These are phyloP conservation scores for Lactarius akahatsu DNA, from an alignment of 768 basidiomycete species.

Conservation along the genomic window DNA sequence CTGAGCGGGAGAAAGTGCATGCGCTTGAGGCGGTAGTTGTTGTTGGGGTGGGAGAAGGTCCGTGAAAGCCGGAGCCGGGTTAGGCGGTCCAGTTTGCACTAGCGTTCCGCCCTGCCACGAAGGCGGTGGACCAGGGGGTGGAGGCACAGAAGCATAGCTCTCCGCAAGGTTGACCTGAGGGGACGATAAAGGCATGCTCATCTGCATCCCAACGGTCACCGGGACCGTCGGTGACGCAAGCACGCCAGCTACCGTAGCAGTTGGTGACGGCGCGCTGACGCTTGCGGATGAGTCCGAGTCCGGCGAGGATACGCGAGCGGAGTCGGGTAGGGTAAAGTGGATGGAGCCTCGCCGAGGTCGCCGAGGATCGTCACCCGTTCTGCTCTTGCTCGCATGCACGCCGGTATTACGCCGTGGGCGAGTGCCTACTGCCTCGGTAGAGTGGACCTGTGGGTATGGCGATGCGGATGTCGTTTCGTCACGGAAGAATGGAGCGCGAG, in stretches of 20 bases:
- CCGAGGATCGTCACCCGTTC: slow-evolving; percentile 19
- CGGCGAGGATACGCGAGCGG: slow-evolving; percentile 24
- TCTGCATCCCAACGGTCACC: slow-evolving; percentile 11
- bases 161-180: slow-evolving; percentile 4
- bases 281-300: slow-evolving; percentile 27
- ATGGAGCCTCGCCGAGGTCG: slow-evolving; percentile 24
- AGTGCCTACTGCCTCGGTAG: slow-evolving; percentile 11
- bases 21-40: slow-evolving; percentile 6
- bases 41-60: slow-evolving; percentile 16
- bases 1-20: slow-evolving; percentile 8
- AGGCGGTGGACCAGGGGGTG: slow-evolving; percentile 13
- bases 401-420: slow-evolving; percentile 27
- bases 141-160: slow-evolving; percentile 2
- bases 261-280: slow-evolving; percentile 26
- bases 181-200: slow-evolving; percentile 11
- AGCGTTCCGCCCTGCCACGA: slow-evolving; percentile 20
- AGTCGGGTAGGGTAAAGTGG: slow-evolving; percentile 17
- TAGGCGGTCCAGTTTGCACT: slow-evolving; percentile 13
- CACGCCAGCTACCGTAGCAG: slow-evolving; percentile 11
- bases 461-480: slow-evolving; percentile 17
- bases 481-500: slow-evolving; percentile 27
- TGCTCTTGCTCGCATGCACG: slow-evolving; percentile 21
- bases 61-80: slow-evolving; percentile 21
- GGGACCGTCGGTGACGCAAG: slow-evolving; percentile 14
- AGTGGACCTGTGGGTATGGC: not conserved